phyloP scores from a whole-genome alignment of 148 eudicot species.

The Selenicereus undatus region DNA sequence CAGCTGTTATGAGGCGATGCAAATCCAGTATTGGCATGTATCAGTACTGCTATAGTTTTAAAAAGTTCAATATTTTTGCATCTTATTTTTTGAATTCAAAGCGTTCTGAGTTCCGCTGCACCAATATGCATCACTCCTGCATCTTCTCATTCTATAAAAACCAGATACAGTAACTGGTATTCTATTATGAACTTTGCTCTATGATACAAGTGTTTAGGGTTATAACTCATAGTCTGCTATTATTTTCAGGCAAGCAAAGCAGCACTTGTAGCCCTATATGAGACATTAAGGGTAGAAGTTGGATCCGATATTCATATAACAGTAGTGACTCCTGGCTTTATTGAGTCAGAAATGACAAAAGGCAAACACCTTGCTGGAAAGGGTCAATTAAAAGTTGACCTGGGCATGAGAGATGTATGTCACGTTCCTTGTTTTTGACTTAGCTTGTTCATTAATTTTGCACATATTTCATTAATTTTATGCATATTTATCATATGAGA shows the following conservation, averaged over 20 bases:
- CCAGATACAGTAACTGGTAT: not conserved
- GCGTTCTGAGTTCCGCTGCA: no score
- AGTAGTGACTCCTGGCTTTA: slow-evolving; percentile 41
- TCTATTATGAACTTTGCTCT: not conserved
- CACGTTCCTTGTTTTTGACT: not conserved
- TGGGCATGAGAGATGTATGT: slow-evolving; percentile 39
- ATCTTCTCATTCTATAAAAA: not conserved
- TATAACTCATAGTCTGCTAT: not conserved
- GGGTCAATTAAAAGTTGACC: slow-evolving; percentile 40
- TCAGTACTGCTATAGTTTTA: not conserved
- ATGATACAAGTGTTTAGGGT: not conserved
- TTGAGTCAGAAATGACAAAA: slow-evolving; percentile 48
- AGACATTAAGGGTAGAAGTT: slow-evolving; percentile 44
- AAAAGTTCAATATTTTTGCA: no score
- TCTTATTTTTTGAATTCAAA: not conserved
- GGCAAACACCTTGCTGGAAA: slow-evolving; percentile 36
- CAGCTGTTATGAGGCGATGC: not conserved
- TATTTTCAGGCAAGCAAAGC: slow-evolving; percentile 50
- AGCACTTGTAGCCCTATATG: slow-evolving; percentile 39
- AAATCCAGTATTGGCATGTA: not conserved
- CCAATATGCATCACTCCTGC: no score
- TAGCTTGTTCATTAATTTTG: not conserved
- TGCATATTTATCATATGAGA: not conserved
- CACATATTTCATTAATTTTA: not conserved
- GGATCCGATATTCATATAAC: slow-evolving; percentile 40